Conservation (phyloP, 2,329 filamentous ascomycete species). For the Hypoxylon sp. region DNA sequence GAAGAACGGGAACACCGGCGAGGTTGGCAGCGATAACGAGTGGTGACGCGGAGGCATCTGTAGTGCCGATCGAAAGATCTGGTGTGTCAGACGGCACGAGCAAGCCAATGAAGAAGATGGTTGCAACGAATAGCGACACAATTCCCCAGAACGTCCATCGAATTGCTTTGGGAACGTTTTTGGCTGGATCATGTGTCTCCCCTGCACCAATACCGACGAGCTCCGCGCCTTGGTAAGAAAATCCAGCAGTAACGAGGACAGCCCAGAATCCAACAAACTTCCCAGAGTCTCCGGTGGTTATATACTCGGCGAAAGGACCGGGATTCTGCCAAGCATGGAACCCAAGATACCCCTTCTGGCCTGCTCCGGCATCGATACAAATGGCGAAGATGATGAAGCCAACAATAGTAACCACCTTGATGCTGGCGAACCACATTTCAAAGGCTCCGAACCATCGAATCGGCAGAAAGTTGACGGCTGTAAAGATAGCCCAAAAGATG, state of each 20-base stretch:
- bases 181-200: slow-evolving; percentile 79
- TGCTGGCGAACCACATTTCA: slow-evolving; percentile 82
- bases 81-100: slow-evolving; percentile 75
- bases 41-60: slow-evolving; percentile 75
- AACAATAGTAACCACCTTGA: slow-evolving; percentile 82
- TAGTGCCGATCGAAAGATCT: slow-evolving; percentile 65
- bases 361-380: slow-evolving; percentile 80
- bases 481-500: slow-evolving; percentile 80
- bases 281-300: slow-evolving; percentile 67
- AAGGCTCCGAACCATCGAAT: slow-evolving; percentile 81
- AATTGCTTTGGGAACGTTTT: slow-evolving; percentile 80
- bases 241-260: slow-evolving; percentile 77
- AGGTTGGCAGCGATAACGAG: slow-evolving; percentile 72
- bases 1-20: slow-evolving; percentile 75
- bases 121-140: slow-evolving; percentile 75
- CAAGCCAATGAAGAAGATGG: slow-evolving; percentile 79
- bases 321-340: slow-evolving; percentile 80
- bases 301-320: slow-evolving; percentile 75
- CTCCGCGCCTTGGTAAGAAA: slow-evolving; percentile 80
- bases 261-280: slow-evolving; percentile 80
- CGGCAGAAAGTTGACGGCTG: slow-evolving; percentile 77
- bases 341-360: slow-evolving; percentile 78
- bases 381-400: slow-evolving; percentile 84
- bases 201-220: slow-evolving; percentile 84
- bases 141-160: slow-evolving; percentile 83